phyloP scores from a whole-genome alignment of 495 filamentous ascomycete species.

The Zalerion maritima region DNA sequence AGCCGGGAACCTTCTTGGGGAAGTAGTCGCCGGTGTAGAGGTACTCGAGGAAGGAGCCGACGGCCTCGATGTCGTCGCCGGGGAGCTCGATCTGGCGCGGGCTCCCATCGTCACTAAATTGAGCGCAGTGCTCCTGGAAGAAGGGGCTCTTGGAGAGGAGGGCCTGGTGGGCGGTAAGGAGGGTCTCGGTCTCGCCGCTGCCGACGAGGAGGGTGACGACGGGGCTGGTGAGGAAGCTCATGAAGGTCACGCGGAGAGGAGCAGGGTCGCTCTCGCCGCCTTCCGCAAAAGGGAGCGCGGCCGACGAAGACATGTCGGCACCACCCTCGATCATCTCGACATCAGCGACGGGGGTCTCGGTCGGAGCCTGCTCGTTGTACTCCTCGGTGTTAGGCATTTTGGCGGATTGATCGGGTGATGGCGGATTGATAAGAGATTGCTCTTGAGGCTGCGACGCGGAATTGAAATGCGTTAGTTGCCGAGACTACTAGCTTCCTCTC shows the following conservation, averaged over 20 bases:
- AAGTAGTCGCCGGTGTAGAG: conserved; percentile 89
- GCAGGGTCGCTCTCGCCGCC: conserved; percentile 19
- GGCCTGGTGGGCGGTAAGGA: conserved; percentile 65
- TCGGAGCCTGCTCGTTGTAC: conserved; percentile 22
- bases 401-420: too few species aligned
- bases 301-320: conserved; percentile 13
- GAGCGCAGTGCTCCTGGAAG: conserved; percentile 46
- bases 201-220: conserved; percentile 69
- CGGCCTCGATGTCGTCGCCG: conserved; percentile 61
- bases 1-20: conserved; percentile 44
- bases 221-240: conserved; percentile 59
- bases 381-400: too few species aligned
- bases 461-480: too few species aligned
- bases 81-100: conserved; percentile 53
- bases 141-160: conserved; percentile 60
- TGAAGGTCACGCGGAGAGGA: conserved; percentile 26
- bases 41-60: conserved; percentile 80
- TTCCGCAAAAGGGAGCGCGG: conserved; percentile 25
- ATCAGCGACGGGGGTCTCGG: conserved; percentile 25
- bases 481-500: too few species aligned
- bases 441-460: too few species aligned
- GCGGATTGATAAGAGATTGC: too few species aligned
- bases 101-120: conserved; percentile 39
- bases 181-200: conserved; percentile 38
- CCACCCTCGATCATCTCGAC: conserved; percentile 33